These are phyloP conservation scores for Tarenaya hassleriana DNA, from an alignment of 345 rosid species.

Conservation along the genomic window DNA sequence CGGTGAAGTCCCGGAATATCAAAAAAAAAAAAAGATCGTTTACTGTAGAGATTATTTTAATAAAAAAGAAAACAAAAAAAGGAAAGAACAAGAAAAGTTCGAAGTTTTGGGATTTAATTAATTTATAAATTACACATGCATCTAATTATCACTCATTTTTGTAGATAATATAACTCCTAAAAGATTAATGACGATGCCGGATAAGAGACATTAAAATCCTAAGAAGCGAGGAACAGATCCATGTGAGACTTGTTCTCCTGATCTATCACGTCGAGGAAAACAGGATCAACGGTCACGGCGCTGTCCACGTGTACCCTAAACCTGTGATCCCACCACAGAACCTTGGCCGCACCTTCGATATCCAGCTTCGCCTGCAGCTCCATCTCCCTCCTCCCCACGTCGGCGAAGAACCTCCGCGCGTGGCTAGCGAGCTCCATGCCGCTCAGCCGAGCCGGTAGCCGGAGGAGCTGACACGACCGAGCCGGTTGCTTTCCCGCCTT, in stretches of 20 bases:
- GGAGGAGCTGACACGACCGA: constrained; percentile 56
- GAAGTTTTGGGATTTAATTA: too few relatives aligned
- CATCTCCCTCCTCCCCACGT: constrained; percentile 78
- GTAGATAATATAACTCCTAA: too few relatives aligned
- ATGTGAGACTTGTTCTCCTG: constrained; percentile 64
- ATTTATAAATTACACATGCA: too few relatives aligned
- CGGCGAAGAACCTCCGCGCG: constrained; percentile 53
- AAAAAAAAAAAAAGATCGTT: too few relatives aligned
- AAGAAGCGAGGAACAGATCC: constrained; percentile 37
- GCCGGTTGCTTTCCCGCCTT: constrained; percentile 66
- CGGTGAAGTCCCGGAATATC: too few relatives aligned
- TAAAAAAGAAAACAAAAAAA: too few relatives aligned
- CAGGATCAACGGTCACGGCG: constrained; percentile 73
- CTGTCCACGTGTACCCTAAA: constrained; percentile 81
- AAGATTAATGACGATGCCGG: too few relatives aligned
- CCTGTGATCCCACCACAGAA: constrained; percentile 75
- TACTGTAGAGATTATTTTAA: too few relatives aligned
- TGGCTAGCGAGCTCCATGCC: constrained; percentile 82
- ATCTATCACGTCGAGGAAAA: constrained; percentile 67
- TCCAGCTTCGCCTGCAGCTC: constrained; percentile 59
- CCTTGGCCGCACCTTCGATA: constrained; percentile 69
- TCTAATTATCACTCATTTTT: too few relatives aligned
- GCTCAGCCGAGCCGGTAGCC: constrained; percentile 60
- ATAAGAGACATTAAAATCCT: not conserved
- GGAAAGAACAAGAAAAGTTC: too few relatives aligned